Percentiles rank a stretch among this genome's conserved stretches.
These are phyloP conservation scores for Phaseolus lunatus DNA, from an alignment of 306 rosid species.

Conservation along the genomic window DNA sequence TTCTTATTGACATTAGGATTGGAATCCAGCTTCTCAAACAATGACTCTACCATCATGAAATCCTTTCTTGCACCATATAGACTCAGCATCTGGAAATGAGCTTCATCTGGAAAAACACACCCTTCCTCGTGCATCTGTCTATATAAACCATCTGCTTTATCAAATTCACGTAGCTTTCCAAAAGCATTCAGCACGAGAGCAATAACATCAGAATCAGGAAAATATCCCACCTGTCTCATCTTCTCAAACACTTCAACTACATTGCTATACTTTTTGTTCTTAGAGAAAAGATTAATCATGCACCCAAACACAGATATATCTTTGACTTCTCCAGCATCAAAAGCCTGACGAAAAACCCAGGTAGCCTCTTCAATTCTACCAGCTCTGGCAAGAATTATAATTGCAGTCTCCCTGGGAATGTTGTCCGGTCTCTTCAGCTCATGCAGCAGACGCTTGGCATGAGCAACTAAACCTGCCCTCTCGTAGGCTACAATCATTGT, in stretches of 20 bases:
- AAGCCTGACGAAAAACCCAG: conserved; percentile 94
- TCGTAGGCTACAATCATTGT: conserved; percentile 95
- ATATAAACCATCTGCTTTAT: conserved; percentile 77
- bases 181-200: conserved; percentile 88
- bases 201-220: conserved; percentile 86
- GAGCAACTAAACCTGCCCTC: conserved; percentile 86
- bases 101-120: conserved; percentile 82
- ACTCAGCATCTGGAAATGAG: conserved; percentile 91
- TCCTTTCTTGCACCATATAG: conserved; percentile 77
- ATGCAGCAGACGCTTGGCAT: conserved; percentile 88
- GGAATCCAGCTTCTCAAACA: conserved; percentile 72
- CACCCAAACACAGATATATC: conserved; percentile 80
- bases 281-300: conserved; percentile 80
- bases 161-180: conserved; percentile 83
- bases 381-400: conserved; percentile 80
- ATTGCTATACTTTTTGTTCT: conserved; percentile 71
- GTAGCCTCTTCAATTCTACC: conserved; percentile 91
- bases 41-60: conserved; percentile 63
- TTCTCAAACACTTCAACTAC: conserved; percentile 84
- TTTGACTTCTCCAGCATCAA: conserved; percentile 74
- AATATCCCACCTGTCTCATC: conserved; percentile 79
- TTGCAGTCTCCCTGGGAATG: conserved; percentile 85
- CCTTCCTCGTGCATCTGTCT: conserved; percentile 78
- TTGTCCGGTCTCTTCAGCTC: conserved; percentile 78
- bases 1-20: conserved; percentile 87